A percentile compares a stretch with the other conserved stretches of the same genome.
Evolutionary conservation across 202 grass and related monocot genomes (phyloP).

Genomic region (Schoenoplectus tabernaemontani): DNA sequence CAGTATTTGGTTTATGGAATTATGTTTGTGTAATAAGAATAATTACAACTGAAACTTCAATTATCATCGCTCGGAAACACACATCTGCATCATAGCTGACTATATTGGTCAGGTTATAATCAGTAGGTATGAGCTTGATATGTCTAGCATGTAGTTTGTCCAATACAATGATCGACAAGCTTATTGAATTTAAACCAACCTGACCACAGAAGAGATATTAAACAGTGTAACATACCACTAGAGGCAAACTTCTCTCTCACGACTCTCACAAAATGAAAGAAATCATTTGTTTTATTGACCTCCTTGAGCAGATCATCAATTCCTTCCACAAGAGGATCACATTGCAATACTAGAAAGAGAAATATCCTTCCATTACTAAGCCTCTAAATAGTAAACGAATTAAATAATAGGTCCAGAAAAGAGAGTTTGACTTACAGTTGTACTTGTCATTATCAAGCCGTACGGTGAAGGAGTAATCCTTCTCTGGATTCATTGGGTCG

Average conservation of each 20-base stretch:
- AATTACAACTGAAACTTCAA: background rate
- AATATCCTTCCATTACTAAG: conserved; percentile 3
- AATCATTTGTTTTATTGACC: conserved; percentile 41
- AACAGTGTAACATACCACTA: conserved; percentile 42
- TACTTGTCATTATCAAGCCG: conserved; percentile 32
- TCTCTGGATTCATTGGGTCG: conserved; percentile 33
- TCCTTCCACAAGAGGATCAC: conserved; percentile 42
- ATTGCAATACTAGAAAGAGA: conserved; percentile 41
- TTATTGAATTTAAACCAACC: background rate
- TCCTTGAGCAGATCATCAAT: conserved; percentile 35
- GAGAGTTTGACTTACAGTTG: conserved; percentile 41
- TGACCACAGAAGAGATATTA: background rate
- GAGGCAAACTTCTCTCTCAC: conserved; percentile 54
- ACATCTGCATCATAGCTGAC: no score
- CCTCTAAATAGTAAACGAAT: no score
- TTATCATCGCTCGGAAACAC: background rate
- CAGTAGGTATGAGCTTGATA: background rate
- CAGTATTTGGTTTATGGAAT: background rate
- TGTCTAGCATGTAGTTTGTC: background rate
- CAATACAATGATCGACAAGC: background rate
- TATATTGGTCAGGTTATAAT: background rate
- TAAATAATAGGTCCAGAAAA: conserved; percentile 3
- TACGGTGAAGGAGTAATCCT: conserved; percentile 49
- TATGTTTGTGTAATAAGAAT: background rate
- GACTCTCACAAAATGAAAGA: conserved; percentile 44